Evolutionary conservation across 2,329 filamentous ascomycete species (phyloP).

Genomic region (Fusarium foetens): DNA sequence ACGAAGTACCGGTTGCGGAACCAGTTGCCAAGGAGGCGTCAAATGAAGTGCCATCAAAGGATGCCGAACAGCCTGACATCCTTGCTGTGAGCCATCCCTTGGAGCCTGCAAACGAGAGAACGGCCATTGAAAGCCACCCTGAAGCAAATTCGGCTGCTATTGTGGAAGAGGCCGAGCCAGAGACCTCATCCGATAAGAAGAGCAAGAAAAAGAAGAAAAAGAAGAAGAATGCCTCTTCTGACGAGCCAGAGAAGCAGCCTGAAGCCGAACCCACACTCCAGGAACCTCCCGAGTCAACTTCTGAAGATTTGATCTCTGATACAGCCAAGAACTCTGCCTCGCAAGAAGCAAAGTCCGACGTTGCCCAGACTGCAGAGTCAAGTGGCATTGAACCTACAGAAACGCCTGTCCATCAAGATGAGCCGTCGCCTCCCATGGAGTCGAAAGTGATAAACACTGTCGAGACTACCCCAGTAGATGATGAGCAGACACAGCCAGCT

Average conservation of each 20-base stretch:
- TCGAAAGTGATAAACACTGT: conserved; percentile 24
- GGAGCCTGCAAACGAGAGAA: neutral
- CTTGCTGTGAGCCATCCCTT: neutral
- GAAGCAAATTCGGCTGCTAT: conserved; percentile 1
- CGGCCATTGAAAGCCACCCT: conserved; percentile 1
- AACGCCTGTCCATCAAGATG: conserved; percentile 8
- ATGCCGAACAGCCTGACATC: conserved; percentile 11
- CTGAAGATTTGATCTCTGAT: neutral
- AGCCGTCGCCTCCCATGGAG: conserved; percentile 12
- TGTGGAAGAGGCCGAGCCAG: conserved; percentile 8
- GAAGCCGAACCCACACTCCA: conserved; percentile 22
- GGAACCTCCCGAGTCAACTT: conserved; percentile 9
- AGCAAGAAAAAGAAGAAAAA: conserved; percentile 54
- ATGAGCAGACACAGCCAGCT: conserved; percentile 42
- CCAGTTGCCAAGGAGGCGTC: neutral
- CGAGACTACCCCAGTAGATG: conserved; percentile 30
- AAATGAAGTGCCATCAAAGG: neutral
- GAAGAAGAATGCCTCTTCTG: conserved; percentile 35
- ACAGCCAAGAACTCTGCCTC: conserved; percentile 1
- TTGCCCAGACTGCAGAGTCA: conserved; percentile 5
- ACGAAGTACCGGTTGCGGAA: conserved; percentile 29
- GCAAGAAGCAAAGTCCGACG: conserved; percentile 14
- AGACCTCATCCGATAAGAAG: conserved; percentile 35
- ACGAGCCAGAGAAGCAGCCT: conserved; percentile 27
- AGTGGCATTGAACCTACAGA: conserved; percentile 11